A percentile compares a stretch with the other conserved stretches of the same genome.
These are phyloP conservation scores for Haematococcus lacustris DNA, from an alignment of 139 green algal genomes.

Conservation along the genomic window DNA sequence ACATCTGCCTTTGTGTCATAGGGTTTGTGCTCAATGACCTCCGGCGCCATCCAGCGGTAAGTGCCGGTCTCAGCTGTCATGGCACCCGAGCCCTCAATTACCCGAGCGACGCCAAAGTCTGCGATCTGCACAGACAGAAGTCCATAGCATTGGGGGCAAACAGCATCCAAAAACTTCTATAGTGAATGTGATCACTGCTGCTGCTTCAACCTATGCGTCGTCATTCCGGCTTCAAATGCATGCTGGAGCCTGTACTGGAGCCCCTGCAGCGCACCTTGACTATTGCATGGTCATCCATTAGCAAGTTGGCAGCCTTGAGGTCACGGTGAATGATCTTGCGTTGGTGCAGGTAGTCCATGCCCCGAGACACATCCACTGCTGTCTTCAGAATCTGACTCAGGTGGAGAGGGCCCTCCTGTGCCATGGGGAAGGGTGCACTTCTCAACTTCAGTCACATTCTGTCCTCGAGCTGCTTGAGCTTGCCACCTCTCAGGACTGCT, in stretches of 20 bases:
- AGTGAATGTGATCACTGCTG: too few relatives aligned
- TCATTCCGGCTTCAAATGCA: too few relatives aligned
- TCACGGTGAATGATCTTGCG: slow-evolving; percentile 92
- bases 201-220: too few relatives aligned
- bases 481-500: too few relatives aligned
- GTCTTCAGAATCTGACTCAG: slow-evolving; percentile 65
- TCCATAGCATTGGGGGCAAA: too few relatives aligned
- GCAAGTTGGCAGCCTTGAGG: slow-evolving; percentile 88
- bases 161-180: too few relatives aligned
- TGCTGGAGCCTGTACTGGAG: too few relatives aligned
- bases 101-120: slow-evolving; percentile 91
- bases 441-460: too few relatives aligned
- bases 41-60: slow-evolving; percentile 99
- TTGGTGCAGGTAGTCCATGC: slow-evolving; percentile 99
- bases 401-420: slow-evolving; percentile 49
- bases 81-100: slow-evolving; percentile 74
- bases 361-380: slow-evolving; percentile 77
- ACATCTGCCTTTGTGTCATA: slow-evolving; percentile 89
- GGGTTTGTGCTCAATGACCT: slow-evolving; percentile 97
- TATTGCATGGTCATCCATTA: slow-evolving; percentile 90
- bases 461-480: too few relatives aligned
- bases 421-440: too few relatives aligned
- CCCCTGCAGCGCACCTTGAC: slow-evolving; percentile 56
- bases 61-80: slow-evolving; percentile 99
- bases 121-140: slow-evolving; percentile 72